Evolutionary conservation across 768 basidiomycete species (phyloP), one percentile per base, ranked within the genome.

Genomic region (Suillus decipiens): DNA sequence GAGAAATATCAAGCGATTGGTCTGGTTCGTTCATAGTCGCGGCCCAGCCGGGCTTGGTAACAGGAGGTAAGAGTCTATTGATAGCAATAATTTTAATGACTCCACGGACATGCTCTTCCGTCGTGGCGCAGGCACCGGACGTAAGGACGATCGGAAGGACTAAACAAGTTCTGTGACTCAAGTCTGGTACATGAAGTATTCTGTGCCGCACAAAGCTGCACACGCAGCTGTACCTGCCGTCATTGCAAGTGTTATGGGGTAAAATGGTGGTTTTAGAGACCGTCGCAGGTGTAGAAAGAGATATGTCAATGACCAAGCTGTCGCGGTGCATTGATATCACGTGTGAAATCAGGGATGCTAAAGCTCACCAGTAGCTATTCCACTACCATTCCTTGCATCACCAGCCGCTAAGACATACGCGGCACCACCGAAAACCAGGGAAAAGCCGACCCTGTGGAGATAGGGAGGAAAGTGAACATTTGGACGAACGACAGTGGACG

Each of bases 291-390:
- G 79, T 41, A 82, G 61, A 22, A 80, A 68, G 39, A 82, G 74
- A 62, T 81, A 82, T 39, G 77, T 81, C 53, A 82, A 67, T n/a
- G 80, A 79, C 80, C 80, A 82, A 8, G 80, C 81, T 80, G 51
- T 36, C 47, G 39, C 42, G 61, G 50, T n/a, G 37, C 28, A 63
- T 45, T 15, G 43, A 12, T 6, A n/a, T 22, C 43, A 33, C 5
- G 6, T n/a, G 58, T 19, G 1, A n/a, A 41, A 42, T 24, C 39
- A 14, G 22, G 33, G 14, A 2, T 19, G 37, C 14, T 41, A 61
- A 22, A 36, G 12, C 69, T 37, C 28, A 68, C 73, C 73, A 19
- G 73, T 82, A 22, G 77, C 66, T 24, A 82, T 79, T 0, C 82
- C 82, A 59, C 78, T 75, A 1, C 82, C 82, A 60, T 84, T 82